Evolutionary conservation across 1,139 yeast genomes (phyloP).

Genomic region (Wickerhamomyces sp.): DNA sequence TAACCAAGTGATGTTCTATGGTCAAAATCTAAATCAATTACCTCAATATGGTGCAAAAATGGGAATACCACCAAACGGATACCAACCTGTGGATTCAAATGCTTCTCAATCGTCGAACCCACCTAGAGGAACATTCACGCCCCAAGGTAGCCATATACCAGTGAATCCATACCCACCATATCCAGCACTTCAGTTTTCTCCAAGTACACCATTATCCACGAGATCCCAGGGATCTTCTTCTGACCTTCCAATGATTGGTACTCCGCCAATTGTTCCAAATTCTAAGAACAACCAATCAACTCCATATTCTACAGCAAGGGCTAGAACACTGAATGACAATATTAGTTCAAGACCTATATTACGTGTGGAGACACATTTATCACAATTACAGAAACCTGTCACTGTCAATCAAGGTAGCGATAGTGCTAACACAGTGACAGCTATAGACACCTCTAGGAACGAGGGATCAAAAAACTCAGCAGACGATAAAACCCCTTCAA

Average conservation of each 20-base stretch:
- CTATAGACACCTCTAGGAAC: conserved; percentile 28
- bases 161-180: conserved; percentile 5
- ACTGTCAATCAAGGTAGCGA: conserved; percentile 16
- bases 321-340: conserved; percentile 12
- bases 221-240: conserved; percentile 3
- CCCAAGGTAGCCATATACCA: conserved; percentile 3
- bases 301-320: conserved; percentile 11
- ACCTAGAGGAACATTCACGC: conserved; percentile 2
- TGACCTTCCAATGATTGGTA: conserved; percentile 2
- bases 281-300: conserved; percentile 3
- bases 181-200: conserved; percentile 8
- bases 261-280: conserved; percentile 10
- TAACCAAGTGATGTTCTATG: no score
- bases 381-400: neutral
- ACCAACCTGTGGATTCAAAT: neutral
- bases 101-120: conserved; percentile 4
- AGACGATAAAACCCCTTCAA: conserved; percentile 12
- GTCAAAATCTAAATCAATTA: conserved; percentile 1
- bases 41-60: neutral
- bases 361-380: conserved; percentile 43
- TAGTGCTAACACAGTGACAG: conserved; percentile 38
- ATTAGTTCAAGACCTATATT: conserved; percentile 38
- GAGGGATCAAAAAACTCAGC: conserved; percentile 1
- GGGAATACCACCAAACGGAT: neutral
- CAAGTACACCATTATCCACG: conserved; percentile 11